A percentile compares a stretch with the other conserved stretches of the same genome.
Evolutionary conservation across 306 rosid species (phyloP).

Genomic region (Prunus salicina): DNA sequence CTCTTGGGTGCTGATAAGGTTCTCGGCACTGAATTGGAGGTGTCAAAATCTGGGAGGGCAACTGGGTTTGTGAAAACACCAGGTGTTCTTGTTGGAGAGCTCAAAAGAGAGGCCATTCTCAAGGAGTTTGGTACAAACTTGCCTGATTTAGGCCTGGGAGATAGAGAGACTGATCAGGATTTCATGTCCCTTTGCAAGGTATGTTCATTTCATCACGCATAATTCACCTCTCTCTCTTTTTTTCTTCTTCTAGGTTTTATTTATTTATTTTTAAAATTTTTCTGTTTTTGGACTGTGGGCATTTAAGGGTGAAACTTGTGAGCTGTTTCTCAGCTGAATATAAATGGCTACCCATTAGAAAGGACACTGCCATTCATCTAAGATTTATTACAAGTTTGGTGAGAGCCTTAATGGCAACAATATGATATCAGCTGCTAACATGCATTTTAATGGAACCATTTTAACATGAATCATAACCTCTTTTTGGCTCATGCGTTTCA

Average conservation of each 20-base stretch:
- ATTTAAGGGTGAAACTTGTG: neutral
- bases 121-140: slow-evolving; percentile 51
- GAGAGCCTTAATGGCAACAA: slow-evolving; percentile 19
- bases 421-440: neutral
- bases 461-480: neutral
- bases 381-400: slow-evolving; percentile 36
- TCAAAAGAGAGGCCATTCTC: slow-evolving; percentile 56
- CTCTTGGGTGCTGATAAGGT: slow-evolving; percentile 78
- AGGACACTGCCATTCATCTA: slow-evolving; percentile 3
- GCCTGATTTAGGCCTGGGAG: slow-evolving; percentile 91
- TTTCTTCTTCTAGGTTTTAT: neutral
- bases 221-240: neutral
- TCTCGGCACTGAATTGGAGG: slow-evolving; percentile 66
- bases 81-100: slow-evolving; percentile 72
- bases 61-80: slow-evolving; percentile 83
- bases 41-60: slow-evolving; percentile 51
- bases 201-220: neutral
- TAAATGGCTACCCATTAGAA: too few species aligned
- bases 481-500: neutral
- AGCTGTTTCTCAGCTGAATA: slow-evolving; percentile 5
- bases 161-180: slow-evolving; percentile 70
- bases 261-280: neutral
- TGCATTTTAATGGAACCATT: neutral
- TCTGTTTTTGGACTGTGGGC: neutral
- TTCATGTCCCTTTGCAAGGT: slow-evolving; percentile 99